Percentiles rank a stretch among this genome's conserved stretches.
Evolutionary conservation across 805 yeast species (phyloP).

Genomic region (Kodamaea fukazawae): DNA sequence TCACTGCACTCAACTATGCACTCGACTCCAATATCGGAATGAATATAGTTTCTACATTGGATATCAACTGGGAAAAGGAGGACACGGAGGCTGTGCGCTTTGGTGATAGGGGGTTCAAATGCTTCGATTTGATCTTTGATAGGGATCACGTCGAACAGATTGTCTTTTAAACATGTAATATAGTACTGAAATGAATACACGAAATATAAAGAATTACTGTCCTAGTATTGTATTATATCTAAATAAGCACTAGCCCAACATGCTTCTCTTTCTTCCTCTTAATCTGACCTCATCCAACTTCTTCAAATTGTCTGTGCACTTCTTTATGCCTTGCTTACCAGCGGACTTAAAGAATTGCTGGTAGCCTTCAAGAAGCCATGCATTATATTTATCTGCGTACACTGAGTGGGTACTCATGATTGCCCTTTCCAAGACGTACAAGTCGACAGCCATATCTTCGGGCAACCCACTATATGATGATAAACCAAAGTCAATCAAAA

Average conservation of each 20-base stretch:
- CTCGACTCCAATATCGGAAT: slow-evolving; percentile 12
- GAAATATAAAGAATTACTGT: neutral
- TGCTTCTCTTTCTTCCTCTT: slow-evolving; percentile 93
- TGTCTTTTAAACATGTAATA: slow-evolving; percentile 7
- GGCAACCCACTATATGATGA: slow-evolving; percentile 70
- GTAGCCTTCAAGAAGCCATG: slow-evolving; percentile 75
- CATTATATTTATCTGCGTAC: slow-evolving; percentile 58
- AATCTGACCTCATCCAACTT: slow-evolving; percentile 80
- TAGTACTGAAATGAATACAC: too few relatives aligned
- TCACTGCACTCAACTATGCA: slow-evolving; percentile 2
- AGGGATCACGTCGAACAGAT: slow-evolving; percentile 11
- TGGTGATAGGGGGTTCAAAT: slow-evolving; percentile 13
- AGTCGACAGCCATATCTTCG: slow-evolving; percentile 96
- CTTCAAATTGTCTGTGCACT: slow-evolving; percentile 51
- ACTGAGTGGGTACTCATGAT: slow-evolving; percentile 85
- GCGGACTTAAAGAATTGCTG: slow-evolving; percentile 32
- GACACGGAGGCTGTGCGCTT: slow-evolving; percentile 2
- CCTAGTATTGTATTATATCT: too few relatives aligned
- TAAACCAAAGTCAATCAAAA: slow-evolving; percentile 87
- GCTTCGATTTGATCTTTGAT: slow-evolving; percentile 14
- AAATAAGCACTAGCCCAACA: slow-evolving; percentile 58
- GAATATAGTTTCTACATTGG: slow-evolving; percentile 9
- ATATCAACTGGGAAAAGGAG: slow-evolving; percentile 12
- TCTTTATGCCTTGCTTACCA: slow-evolving; percentile 35
- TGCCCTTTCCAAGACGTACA: slow-evolving; percentile 92